Evolutionary conservation across 768 basidiomycete species (phyloP).

Genomic region (Leccinum sublutescens): DNA sequence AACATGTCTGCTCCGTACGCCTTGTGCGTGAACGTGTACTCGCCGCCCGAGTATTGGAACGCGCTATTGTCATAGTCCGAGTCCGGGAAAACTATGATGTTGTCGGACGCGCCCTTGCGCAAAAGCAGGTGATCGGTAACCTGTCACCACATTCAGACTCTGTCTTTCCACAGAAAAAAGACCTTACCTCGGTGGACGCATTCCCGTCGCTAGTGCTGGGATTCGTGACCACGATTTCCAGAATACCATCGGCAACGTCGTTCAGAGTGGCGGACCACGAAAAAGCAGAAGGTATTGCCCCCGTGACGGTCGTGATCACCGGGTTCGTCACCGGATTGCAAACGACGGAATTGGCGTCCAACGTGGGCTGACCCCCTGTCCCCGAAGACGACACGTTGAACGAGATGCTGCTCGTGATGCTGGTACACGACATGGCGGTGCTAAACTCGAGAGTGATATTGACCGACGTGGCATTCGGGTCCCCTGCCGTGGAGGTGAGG

Average conservation of each 20-base stretch:
- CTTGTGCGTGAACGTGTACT: constrained; percentile 76
- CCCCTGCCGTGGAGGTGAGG: constrained; percentile 38
- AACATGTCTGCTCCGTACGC: constrained; percentile 86
- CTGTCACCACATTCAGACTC: constrained; percentile 32
- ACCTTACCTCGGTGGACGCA: constrained; percentile 56
- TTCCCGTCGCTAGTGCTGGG: constrained; percentile 42
- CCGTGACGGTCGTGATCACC: constrained; percentile 49
- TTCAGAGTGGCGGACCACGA: constrained; percentile 72
- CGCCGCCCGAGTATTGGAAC: constrained; percentile 55
- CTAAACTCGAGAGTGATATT: constrained; percentile 81
- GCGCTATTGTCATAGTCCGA: constrained; percentile 71
- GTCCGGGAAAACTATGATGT: constrained; percentile 85
- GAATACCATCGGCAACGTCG: constrained; percentile 79
- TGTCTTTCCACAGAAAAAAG: not conserved
- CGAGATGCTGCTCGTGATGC: constrained; percentile 60
- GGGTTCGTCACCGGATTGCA: constrained; percentile 54
- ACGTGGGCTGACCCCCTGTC: constrained; percentile 52
- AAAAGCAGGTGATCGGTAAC: constrained; percentile 74
- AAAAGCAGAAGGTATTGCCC: constrained; percentile 59
- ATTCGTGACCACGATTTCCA: constrained; percentile 67
- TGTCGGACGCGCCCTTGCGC: constrained; percentile 72
- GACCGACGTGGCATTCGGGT: constrained; percentile 54
- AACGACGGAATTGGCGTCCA: constrained; percentile 41
- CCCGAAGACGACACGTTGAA: constrained; percentile 72
- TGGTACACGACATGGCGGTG: constrained; percentile 66